Conservation (phyloP, 306 rosid genomes). For the Senna tora region DNA sequence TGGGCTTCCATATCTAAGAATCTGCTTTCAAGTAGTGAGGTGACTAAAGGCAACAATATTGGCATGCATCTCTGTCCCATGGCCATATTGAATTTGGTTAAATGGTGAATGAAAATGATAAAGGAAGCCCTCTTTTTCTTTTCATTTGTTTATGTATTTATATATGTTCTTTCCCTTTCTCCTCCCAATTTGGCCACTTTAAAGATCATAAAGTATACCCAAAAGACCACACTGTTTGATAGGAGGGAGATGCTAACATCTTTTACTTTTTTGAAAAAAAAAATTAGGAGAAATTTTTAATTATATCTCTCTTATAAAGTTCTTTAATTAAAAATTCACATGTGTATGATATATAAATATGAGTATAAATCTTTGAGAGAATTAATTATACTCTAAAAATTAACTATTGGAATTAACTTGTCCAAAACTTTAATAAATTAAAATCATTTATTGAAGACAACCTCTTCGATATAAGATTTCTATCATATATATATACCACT, state of each 20-base stretch:
- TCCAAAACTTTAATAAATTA: too few species aligned
- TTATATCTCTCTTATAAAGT: too few species aligned
- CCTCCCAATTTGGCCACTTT: constrained; percentile 41
- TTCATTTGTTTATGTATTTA: constrained; percentile 40
- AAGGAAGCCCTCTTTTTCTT: constrained; percentile 48
- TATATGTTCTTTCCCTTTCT: constrained; percentile 50
- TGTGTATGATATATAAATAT: too few species aligned
- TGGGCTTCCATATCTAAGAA: constrained; percentile 38
- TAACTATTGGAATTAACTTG: too few species aligned
- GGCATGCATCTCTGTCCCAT: constrained; percentile 44
- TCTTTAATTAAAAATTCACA: too few species aligned
- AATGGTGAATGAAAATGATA: constrained; percentile 34
- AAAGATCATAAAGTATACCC: constrained; percentile 27
- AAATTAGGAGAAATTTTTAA: too few species aligned
- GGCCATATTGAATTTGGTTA: constrained; percentile 39
- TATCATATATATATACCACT: too few species aligned
- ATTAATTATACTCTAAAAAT: too few species aligned
- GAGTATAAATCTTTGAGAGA: too few species aligned
- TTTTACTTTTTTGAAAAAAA: too few species aligned
- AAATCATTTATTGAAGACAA: too few species aligned
- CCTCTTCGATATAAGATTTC: too few species aligned
- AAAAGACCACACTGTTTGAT: constrained; percentile 13
- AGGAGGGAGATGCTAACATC: not conserved
- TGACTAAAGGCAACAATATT: constrained; percentile 52
- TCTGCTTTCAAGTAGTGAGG: constrained; percentile 65